A percentile compares a stretch with the other conserved stretches of the same genome.
Evolutionary conservation across 2,329 filamentous ascomycete species (phyloP).

Genomic region (Trichoderma citrinoviride): DNA sequence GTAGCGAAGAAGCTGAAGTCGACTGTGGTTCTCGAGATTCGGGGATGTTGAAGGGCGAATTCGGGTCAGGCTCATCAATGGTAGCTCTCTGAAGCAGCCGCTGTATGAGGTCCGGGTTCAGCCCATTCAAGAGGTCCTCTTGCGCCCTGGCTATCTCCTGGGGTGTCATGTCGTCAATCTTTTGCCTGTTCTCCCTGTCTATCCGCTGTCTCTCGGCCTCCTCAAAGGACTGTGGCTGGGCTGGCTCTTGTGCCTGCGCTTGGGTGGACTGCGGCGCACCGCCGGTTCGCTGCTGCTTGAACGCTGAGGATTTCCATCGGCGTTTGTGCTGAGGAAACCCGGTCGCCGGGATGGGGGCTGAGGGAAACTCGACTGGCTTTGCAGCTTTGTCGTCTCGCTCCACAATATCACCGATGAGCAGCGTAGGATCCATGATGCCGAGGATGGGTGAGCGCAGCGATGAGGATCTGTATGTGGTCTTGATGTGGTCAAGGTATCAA

Average conservation of each 20-base stretch:
- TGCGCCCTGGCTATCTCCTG: constrained; percentile 79
- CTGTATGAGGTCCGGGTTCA: constrained; percentile 75
- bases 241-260: not conserved
- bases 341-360: constrained; percentile 45
- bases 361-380: constrained; percentile 60
- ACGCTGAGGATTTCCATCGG: constrained; percentile 68
- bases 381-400: constrained; percentile 64
- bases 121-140: constrained; percentile 71
- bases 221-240: constrained; percentile 32
- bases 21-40: constrained; percentile 22
- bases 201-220: constrained; percentile 68
- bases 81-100: constrained; percentile 73
- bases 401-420: constrained; percentile 72
- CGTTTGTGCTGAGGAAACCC: constrained; percentile 92
- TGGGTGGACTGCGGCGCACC: not conserved
- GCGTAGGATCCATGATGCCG: constrained; percentile 40
- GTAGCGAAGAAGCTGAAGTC: not conserved
- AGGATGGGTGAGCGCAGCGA: not conserved
- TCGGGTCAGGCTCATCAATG: constrained; percentile 59
- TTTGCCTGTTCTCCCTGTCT: constrained; percentile 75
- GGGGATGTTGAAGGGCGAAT: constrained; percentile 44
- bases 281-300: constrained; percentile 60
- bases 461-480: not conserved
- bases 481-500: not conserved
- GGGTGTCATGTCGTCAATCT: constrained; percentile 73